These are phyloP conservation scores for Cladophialophora yegresii DNA, from an alignment of 2,329 filamentous ascomycete genomes.

Conservation along the genomic window DNA sequence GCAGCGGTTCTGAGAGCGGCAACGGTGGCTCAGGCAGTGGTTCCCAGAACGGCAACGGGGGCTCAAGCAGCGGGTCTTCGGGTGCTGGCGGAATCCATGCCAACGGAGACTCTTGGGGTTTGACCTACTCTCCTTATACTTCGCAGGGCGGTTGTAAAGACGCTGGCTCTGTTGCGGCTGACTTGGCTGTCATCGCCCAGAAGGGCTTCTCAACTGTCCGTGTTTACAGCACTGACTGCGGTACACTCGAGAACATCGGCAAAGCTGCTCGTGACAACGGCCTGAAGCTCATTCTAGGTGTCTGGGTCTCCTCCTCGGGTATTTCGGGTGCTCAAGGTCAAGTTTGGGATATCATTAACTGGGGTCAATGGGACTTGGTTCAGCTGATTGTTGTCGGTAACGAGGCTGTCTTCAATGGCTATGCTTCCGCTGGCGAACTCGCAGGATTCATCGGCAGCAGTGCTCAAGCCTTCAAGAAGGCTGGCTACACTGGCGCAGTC, in stretches of 20 bases:
- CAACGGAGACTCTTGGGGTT: slow-evolving; percentile 62
- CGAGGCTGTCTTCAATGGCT: slow-evolving; percentile 79
- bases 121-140: slow-evolving; percentile 78
- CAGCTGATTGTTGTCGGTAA: slow-evolving; percentile 85
- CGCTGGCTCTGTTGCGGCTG: slow-evolving; percentile 57
- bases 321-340: slow-evolving; percentile 69
- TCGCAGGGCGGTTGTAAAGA: slow-evolving; percentile 63
- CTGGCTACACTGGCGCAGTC: slow-evolving; percentile 71
- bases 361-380: slow-evolving; percentile 74
- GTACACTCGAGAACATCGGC: slow-evolving; percentile 74
- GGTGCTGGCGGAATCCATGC: slow-evolving; percentile 34
- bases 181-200: slow-evolving; percentile 63
- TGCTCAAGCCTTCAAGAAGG: slow-evolving; percentile 62
- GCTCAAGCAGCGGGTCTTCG: slow-evolving; percentile 24
- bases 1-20: slow-evolving; percentile 24
- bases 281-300: slow-evolving; percentile 79
- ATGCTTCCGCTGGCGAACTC: slow-evolving; percentile 65
- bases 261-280: slow-evolving; percentile 65
- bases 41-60: slow-evolving; percentile 27
- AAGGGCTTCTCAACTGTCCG: slow-evolving; percentile 72
- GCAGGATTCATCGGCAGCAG: slow-evolving; percentile 68
- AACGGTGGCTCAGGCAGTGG: slow-evolving; percentile 27
- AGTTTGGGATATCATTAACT: slow-evolving; percentile 70
- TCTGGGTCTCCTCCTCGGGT: slow-evolving; percentile 72
- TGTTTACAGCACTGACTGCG: slow-evolving; percentile 91